Evolutionary conservation across 257 asterid species (phyloP).

Genomic region (Leonotis leonurus): DNA sequence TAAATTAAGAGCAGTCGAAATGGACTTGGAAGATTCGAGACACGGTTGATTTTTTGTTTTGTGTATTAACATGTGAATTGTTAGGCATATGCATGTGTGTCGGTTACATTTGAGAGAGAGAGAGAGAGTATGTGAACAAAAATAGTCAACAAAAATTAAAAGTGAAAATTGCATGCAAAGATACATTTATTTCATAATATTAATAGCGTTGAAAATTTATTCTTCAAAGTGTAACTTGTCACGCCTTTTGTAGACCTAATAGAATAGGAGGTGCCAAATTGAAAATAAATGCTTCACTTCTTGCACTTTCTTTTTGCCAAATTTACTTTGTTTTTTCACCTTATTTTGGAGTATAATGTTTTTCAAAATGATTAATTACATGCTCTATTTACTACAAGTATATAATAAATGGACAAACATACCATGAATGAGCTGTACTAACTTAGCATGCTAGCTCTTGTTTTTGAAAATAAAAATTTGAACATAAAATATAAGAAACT

Average conservation of each 20-base stretch:
- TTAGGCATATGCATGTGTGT: background rate
- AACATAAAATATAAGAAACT: too few species aligned
- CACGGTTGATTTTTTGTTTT: background rate
- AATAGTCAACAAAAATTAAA: constrained; percentile 16
- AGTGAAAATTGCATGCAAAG: background rate
- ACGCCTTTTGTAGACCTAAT: background rate
- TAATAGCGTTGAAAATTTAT: background rate
- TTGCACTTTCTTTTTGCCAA: background rate
- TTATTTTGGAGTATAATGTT: background rate
- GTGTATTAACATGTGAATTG: background rate
- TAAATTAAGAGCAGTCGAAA: background rate
- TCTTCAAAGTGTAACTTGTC: background rate
- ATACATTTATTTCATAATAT: background rate
- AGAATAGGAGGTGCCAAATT: background rate
- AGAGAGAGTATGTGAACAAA: background rate
- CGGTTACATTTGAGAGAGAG: background rate
- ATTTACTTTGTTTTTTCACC: background rate
- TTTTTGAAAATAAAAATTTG: too few species aligned
- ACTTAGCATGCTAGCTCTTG: too few species aligned
- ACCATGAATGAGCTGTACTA: too few species aligned
- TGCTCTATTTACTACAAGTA: too few species aligned
- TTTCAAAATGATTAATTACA: too few species aligned
- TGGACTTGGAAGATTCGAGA: background rate
- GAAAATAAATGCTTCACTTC: background rate
- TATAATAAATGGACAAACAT: too few species aligned